Conservation (phyloP, 345 rosid species). For the Populus pruinosa region DNA sequence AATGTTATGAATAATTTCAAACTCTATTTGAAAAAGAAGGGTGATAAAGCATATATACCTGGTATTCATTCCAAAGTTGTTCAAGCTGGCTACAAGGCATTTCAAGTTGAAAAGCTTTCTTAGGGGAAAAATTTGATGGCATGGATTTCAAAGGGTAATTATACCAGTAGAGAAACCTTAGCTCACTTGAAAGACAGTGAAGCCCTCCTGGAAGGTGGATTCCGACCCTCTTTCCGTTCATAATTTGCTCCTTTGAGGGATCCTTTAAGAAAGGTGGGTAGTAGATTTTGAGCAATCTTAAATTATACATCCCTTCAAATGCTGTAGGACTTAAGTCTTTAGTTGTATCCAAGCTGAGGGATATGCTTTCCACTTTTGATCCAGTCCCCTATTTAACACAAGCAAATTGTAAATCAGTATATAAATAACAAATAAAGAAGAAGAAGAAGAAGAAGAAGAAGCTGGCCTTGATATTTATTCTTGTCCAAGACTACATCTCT, state of each 20-base stretch:
- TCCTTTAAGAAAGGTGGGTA: too few species aligned
- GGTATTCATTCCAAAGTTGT: background rate
- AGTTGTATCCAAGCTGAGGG: background rate
- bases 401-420: too few species aligned
- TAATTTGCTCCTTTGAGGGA: too few species aligned
- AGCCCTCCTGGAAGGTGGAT: background rate
- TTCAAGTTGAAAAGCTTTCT: background rate
- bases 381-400: background rate
- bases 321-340: background rate
- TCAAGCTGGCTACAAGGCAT: background rate
- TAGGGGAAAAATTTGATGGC: background rate
- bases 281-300: background rate
- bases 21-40: background rate
- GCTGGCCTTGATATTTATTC: too few species aligned
- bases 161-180: conserved; percentile 9
- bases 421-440: too few species aligned
- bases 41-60: background rate
- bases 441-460: too few species aligned
- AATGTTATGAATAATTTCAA: too few species aligned
- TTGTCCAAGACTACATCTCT: too few species aligned
- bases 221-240: background rate
- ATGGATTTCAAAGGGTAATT: background rate
- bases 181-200: background rate
- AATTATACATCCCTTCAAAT: background rate
- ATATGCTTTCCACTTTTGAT: background rate